Base-by-base conservation (phyloP, 75 land plant species). In the Chamaecyparis obtusa region DNA sequence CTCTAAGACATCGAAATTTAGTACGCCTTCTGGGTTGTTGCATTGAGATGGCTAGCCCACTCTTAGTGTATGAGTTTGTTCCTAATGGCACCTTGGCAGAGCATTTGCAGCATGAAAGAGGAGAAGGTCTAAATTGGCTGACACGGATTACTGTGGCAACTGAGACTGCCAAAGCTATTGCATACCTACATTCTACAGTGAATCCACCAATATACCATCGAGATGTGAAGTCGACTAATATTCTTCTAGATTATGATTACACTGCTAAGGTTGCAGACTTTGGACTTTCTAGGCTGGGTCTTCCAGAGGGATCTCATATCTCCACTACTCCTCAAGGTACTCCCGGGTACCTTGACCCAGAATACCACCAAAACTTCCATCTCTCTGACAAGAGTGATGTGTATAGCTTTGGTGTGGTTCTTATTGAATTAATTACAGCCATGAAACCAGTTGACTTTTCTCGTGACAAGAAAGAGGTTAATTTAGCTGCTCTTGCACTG, bases 241-340 rank as follows among this genome's bases (percentile, higher is more conserved):
- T 91, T 35, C 91, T 91, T 74, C 88, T 91, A 32, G 92, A 91
- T 60, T 56, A 87, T 64, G 86, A 86, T 80, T 89, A 87, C 46
- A 81, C 49, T 69, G 91, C 85, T n/a, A 91, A 91, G 46, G 88
- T 91, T 36, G 91, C 88, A 30, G 92, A 91, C 37, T 91, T 91
- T 51, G 92, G 92, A 21, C 87, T 91, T 30, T 91, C 92, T 36
- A 87, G 86, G 81, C 74, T 86, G 43, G 91, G 83, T 19, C 55
- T 87, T 69, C 37, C 89, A 46, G 89, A 89, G 36, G 67, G 60
- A 51, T 81, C 91, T 6, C 92, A 91, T 85, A 86, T 91, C 67
- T 89, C 92, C 32, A 91, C 91, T 37, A 88, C 74, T 75, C 91
- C 92, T 82, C 92, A 91, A 72, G 92, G 92, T 21, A 91, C 92